These are phyloP conservation scores for Podospora pseudocomata DNA, from an alignment of 495 filamentous ascomycete species.

Conservation along the genomic window DNA sequence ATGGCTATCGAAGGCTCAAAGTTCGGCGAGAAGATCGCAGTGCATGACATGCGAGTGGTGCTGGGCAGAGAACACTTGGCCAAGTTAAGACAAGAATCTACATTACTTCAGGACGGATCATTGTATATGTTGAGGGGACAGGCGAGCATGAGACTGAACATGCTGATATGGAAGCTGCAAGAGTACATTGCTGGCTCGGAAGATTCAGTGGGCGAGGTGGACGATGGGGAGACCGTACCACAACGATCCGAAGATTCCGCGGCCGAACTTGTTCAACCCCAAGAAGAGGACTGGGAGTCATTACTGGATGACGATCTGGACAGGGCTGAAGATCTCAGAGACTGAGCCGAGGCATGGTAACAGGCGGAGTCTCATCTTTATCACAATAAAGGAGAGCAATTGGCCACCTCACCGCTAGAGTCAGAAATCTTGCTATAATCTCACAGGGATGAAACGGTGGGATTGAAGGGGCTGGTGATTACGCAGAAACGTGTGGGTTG, in stretches of 20 bases:
- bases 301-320: background rate
- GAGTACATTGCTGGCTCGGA: constrained; percentile 46
- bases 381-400: background rate
- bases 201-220: background rate
- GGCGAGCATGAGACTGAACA: constrained; percentile 51
- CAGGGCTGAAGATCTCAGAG: background rate
- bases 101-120: constrained; percentile 31
- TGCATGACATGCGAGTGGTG: constrained; percentile 41
- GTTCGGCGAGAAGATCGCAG: constrained; percentile 29
- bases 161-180: constrained; percentile 65
- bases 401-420: background rate
- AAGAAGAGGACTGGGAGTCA: background rate
- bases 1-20: constrained; percentile 27
- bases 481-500: background rate
- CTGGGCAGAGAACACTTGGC: constrained; percentile 37
- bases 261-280: background rate
- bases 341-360: background rate
- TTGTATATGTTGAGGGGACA: constrained; percentile 42
- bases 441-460: background rate
- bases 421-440: background rate
- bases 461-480: background rate
- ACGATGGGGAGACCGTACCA: background rate
- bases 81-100: constrained; percentile 29
- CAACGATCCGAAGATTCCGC: background rate
- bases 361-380: background rate